Evolutionary conservation across 768 basidiomycete species (phyloP).

Genomic region (Termitomyces sp.): DNA sequence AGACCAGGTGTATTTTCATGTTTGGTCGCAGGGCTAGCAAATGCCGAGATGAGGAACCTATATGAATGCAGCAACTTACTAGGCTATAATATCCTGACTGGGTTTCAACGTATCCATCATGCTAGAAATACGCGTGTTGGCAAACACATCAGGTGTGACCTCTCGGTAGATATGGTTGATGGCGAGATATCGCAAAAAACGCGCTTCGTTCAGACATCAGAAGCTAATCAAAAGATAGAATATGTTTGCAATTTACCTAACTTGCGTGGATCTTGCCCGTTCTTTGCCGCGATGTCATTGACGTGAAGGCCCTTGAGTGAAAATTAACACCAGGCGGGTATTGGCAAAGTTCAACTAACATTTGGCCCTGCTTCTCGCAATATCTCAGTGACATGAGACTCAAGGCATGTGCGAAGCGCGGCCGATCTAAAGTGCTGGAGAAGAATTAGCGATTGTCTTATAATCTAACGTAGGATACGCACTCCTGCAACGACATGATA

Average conservation of each 20-base stretch:
- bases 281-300: constrained; percentile 25
- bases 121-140: constrained; percentile 33
- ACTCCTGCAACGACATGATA: constrained; percentile 7
- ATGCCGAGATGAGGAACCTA: neutral
- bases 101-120: constrained; percentile 30
- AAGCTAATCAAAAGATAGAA: neutral
- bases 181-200: constrained; percentile 34
- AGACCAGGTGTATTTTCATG: constrained; percentile 18
- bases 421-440: constrained; percentile 15
- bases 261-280: constrained; percentile 21
- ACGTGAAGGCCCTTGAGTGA: constrained; percentile 25
- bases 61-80: constrained; percentile 17
- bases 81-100: constrained; percentile 20
- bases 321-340: neutral
- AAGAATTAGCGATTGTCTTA: neutral
- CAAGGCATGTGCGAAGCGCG: constrained; percentile 24
- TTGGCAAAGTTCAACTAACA: neutral
- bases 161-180: constrained; percentile 36
- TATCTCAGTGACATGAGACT: constrained; percentile 29
- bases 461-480: neutral
- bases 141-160: constrained; percentile 32
- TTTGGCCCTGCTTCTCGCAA: constrained; percentile 27
- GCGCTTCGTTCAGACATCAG: constrained; percentile 18
- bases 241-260: neutral
- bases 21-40: constrained; percentile 1